Conservation (phyloP, 768 basidiomycete genomes). For the Boletus rubroflammeus region DNA sequence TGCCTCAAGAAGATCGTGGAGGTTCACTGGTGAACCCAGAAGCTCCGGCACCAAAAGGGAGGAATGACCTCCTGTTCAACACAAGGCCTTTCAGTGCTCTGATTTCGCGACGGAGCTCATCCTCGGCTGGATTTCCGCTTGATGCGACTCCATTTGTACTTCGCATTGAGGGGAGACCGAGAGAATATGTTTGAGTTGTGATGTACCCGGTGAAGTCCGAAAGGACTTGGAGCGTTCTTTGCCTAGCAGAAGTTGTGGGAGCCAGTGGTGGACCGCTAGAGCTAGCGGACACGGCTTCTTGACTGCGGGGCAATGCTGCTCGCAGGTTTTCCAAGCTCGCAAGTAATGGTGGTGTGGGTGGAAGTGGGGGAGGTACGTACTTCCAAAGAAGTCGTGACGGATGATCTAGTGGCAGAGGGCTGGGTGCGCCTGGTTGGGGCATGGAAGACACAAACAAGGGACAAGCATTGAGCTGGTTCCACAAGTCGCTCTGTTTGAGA, state of each 20-base stretch:
- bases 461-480: conserved; percentile 52
- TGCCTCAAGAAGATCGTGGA: not conserved
- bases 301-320: conserved; percentile 18
- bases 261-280: conserved; percentile 2
- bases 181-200: conserved; percentile 63
- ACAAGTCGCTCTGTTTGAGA: conserved; percentile 44
- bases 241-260: conserved; percentile 37
- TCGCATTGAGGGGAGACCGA: conserved; percentile 18
- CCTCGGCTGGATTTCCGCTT: conserved; percentile 37
- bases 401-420: conserved; percentile 10
- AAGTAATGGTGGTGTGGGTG: conserved; percentile 30
- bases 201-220: conserved; percentile 78
- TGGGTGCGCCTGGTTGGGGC: conserved; percentile 6
- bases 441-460: conserved; percentile 47
- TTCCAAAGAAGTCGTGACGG: conserved; percentile 36
- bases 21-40: conserved; percentile 7
- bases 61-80: conserved; percentile 57
- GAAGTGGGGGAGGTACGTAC: conserved; percentile 31
- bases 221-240: conserved; percentile 62
- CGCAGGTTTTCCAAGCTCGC: conserved; percentile 19
- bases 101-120: conserved; percentile 71
- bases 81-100: conserved; percentile 76
- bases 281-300: conserved; percentile 13
- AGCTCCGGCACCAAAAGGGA: conserved; percentile 1
- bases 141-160: conserved; percentile 14